Base-by-base conservation (phyloP, 2,329 filamentous ascomycete species). In the Aplosporella prunicola region DNA sequence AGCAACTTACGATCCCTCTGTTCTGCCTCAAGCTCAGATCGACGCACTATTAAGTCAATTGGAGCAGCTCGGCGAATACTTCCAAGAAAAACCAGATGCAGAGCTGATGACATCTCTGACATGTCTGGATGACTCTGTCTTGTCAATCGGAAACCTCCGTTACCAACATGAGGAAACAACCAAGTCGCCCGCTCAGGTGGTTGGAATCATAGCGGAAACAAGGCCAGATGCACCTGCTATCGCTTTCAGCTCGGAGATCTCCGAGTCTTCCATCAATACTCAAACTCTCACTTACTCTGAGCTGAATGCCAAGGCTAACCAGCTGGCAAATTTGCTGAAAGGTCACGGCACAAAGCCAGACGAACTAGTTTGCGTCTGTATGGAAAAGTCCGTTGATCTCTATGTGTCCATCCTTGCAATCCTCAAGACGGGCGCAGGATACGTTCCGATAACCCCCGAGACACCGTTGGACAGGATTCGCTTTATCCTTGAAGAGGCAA, bases 381-480 rank as follows among this genome's bases (percentile, higher is more conserved):
- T 93, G 72, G 74, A 88, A 15, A 93, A 91, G 52, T 88, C 80
- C 0, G 56, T 76, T 1, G 57, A 76, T 17, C 61, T 93, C 1
- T 93, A 93, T 51, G 67, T 78, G 18, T 70, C 77, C 0, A 83
- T 93, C 17, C 64, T 94, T 20, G 86, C 76, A 1, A 71, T 80
- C 15, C 57, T 85, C 20, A 93, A 93, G 50, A 64, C 76, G 5
- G 84, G 85, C 7, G 79, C 78, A 49, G 84, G 78, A 6, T 91
- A 93, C 51, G 61, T 93, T n/a, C 85, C 86, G 0, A 66, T 93
- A 4, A 68, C 84, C 1, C 81, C 83, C 1, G 76, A 72, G n/a
- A 82, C 79, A 0, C 84, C 86, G 0, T 15, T 51, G 1, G 68
- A 75, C 8, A 69, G 83, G 34, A 63, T 82, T 1, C 54, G 64